Percentiles rank a stretch among this genome's conserved stretches.
These are phyloP conservation scores for Simplicillium sp. DNA, from an alignment of 2,329 filamentous ascomycete species.

Conservation along the genomic window DNA sequence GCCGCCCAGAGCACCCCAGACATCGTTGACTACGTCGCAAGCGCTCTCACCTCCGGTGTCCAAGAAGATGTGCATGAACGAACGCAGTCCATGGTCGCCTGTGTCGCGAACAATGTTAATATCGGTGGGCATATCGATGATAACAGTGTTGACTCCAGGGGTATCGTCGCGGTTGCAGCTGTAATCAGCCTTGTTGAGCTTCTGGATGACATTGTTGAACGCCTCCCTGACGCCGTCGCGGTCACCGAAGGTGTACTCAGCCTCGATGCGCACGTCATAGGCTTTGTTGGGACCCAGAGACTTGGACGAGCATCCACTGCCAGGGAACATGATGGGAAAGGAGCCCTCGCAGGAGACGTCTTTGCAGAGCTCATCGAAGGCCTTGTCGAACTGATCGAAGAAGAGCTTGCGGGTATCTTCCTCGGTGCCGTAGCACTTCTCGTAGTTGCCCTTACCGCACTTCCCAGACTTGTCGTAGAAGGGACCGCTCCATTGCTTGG, in stretches of 20 bases:
- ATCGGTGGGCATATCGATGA: conserved; percentile 5
- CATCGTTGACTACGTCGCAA: conserved; percentile 3
- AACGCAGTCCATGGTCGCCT: conserved; percentile 5
- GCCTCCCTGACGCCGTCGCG: conserved; percentile 6
- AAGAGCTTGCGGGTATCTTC: conserved; percentile 4
- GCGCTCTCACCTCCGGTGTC: conserved; percentile 4
- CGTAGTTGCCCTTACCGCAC: conserved; percentile 6
- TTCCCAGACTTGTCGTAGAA: conserved; percentile 3
- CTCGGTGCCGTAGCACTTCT: conserved; percentile 5
- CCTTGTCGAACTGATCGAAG: conserved; percentile 7
- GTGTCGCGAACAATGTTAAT: conserved; percentile 7
- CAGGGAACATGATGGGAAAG: conserved; percentile 5
- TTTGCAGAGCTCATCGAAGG: conserved; percentile 6
- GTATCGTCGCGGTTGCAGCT: conserved; percentile 2
- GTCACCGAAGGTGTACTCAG: conserved; percentile 5
- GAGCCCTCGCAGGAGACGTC: conserved; percentile 5
- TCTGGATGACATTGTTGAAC: conserved; percentile 4
- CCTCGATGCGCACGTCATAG: conserved; percentile 4
- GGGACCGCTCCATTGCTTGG: conserved; percentile 6
- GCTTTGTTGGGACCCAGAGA: conserved; percentile 3
- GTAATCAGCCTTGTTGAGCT: conserved; percentile 4
- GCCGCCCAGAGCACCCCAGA: conserved; percentile 1
- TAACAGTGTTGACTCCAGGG: conserved; percentile 4
- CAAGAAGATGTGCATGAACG: conserved; percentile 6
- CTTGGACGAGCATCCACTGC: conserved; percentile 4